Percentiles rank a stretch among this genome's conserved stretches.
These are phyloP conservation scores for Fusarium sp. DNA, from an alignment of 2,329 filamentous ascomycete genomes.

Conservation along the genomic window DNA sequence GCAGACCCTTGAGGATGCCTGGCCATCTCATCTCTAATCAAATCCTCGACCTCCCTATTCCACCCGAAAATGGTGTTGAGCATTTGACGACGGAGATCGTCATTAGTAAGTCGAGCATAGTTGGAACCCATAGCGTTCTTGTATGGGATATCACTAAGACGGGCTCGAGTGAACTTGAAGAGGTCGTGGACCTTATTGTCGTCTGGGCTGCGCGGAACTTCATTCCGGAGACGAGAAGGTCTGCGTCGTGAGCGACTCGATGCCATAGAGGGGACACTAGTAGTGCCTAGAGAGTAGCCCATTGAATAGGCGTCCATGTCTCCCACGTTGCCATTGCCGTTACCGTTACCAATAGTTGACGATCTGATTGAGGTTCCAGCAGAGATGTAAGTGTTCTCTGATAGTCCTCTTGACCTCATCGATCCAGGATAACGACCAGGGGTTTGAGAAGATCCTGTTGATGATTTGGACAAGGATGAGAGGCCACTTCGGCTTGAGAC, in stretches of 20 bases:
- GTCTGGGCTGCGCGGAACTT: constrained; percentile 83
- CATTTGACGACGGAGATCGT: constrained; percentile 92
- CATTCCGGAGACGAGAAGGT: constrained; percentile 83
- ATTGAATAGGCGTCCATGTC: constrained; percentile 70
- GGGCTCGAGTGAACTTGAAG: constrained; percentile 87
- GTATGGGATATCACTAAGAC: constrained; percentile 87
- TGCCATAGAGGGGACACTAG: constrained; percentile 61
- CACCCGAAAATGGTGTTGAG: constrained; percentile 95
- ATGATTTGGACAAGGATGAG: constrained; percentile 72
- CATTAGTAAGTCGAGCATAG: constrained; percentile 75
- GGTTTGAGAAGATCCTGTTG: constrained; percentile 69
- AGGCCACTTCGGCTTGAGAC: constrained; percentile 73
- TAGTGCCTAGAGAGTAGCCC: constrained; percentile 57
- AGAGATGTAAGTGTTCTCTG: constrained; percentile 79
- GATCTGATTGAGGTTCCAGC: constrained; percentile 67
- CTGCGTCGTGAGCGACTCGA: constrained; percentile 64
- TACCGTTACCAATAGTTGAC: constrained; percentile 51
- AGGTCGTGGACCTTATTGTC: constrained; percentile 82
- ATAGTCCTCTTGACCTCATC: constrained; percentile 67
- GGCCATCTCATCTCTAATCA: constrained; percentile 88
- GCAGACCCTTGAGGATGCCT: constrained; percentile 81
- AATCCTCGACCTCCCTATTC: constrained; percentile 84
- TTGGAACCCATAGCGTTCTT: constrained; percentile 75
- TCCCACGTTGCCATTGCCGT: constrained; percentile 24
- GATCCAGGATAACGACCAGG: constrained; percentile 67